phyloP scores from a whole-genome alignment of 2,329 filamentous ascomycete species.

The Cladosporium sp. region DNA sequence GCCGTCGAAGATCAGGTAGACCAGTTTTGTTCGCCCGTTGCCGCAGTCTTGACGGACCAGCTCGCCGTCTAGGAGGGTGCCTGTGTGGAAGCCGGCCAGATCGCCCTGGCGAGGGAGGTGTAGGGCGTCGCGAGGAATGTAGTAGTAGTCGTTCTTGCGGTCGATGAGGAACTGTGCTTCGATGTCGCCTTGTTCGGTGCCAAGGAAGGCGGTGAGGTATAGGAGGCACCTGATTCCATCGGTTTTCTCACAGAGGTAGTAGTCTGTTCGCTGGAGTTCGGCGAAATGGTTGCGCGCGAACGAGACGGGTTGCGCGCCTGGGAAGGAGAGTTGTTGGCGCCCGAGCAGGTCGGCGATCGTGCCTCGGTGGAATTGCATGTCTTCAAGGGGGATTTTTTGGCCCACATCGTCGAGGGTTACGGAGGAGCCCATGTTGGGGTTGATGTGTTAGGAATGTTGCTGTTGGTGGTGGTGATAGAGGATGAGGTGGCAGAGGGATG shows the following conservation, averaged over 20 bases:
- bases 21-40: conserved; percentile 63
- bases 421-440: conserved; percentile 14
- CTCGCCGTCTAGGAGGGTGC: conserved; percentile 87
- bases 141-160: conserved; percentile 96
- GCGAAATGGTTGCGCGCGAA: conserved; percentile 76
- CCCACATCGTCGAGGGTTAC: conserved; percentile 25
- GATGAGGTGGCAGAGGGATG: not conserved
- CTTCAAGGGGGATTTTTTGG: conserved; percentile 19
- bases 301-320: conserved; percentile 89
- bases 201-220: conserved; percentile 66
- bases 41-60: conserved; percentile 74
- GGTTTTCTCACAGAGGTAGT: conserved; percentile 97
- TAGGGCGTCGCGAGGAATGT: conserved; percentile 61
- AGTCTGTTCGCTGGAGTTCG: conserved; percentile 79
- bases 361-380: conserved; percentile 25
- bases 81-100: conserved; percentile 61
- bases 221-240: conserved; percentile 95
- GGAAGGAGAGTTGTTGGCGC: conserved; percentile 65
- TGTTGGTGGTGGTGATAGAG: not conserved
- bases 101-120: conserved; percentile 74
- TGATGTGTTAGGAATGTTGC: not conserved
- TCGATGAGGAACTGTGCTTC: conserved; percentile 92
- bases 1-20: conserved; percentile 91
- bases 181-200: conserved; percentile 22
- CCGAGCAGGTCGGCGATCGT: conserved; percentile 55